These are phyloP conservation scores for Silene vulgaris DNA, from an alignment of 179 eudicot genomes.

Conservation along the genomic window DNA sequence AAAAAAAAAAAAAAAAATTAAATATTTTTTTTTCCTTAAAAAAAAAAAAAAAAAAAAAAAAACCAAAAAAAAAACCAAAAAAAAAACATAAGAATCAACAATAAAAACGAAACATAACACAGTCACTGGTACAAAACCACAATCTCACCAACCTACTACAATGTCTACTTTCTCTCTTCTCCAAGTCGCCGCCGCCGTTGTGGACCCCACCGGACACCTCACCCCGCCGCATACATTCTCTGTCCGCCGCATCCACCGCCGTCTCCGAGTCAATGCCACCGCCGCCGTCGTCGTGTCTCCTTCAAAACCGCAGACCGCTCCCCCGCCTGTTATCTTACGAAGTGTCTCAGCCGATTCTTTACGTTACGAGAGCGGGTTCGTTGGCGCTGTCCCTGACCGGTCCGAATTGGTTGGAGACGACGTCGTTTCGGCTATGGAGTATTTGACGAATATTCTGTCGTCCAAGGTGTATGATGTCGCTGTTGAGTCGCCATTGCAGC, in stretches of 20 bases:
- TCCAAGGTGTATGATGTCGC: conserved; percentile 89
- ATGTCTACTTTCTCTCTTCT: conserved; percentile 17
- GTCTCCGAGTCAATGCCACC: background rate
- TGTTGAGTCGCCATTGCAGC: conserved; percentile 67
- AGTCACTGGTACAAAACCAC: no score
- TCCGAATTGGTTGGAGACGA: conserved; percentile 14
- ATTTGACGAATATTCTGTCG: conserved; percentile 58
- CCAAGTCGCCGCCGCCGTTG: conserved; percentile 1
- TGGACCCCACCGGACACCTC: background rate
- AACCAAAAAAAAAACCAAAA: no score
- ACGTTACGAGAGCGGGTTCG: conserved; percentile 53
- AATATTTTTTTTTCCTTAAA: no score
- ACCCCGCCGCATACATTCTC: background rate
- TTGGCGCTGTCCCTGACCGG: conserved; percentile 51
- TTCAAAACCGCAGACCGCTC: background rate
- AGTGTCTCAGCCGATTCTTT: conserved; percentile 54
- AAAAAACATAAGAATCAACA: no score
- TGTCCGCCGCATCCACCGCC: background rate
- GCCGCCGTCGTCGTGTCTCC: conserved; percentile 14
- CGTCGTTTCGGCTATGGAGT: conserved; percentile 41
- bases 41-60: no score
- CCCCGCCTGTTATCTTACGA: conserved; percentile 6
- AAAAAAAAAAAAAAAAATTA: no score
- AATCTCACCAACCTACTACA: background rate
- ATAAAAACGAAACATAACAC: no score